phyloP scores from a whole-genome alignment of 1,284 basidiomycete species.

The Lignosus rhinocerotis region DNA sequence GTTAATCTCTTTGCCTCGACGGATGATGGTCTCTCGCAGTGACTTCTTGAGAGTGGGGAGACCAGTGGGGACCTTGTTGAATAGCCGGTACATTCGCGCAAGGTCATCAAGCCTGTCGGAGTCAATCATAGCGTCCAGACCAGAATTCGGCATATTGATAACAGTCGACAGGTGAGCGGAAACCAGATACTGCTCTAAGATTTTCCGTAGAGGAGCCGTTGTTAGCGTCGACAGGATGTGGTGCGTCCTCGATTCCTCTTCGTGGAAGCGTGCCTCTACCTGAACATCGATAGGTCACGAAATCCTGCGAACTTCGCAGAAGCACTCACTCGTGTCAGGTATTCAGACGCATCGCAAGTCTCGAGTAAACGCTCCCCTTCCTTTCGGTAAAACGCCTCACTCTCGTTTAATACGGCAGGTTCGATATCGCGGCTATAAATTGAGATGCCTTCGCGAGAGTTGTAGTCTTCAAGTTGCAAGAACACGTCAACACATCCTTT shows the following conservation, averaged over 20 bases:
- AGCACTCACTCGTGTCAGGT: constrained; percentile 70
- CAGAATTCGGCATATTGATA: constrained; percentile 82
- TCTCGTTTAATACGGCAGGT: constrained; percentile 79
- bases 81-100: constrained; percentile 80
- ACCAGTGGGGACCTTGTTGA: constrained; percentile 71
- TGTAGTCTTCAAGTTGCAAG: constrained; percentile 59
- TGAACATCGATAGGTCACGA: constrained; percentile 36
- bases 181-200: constrained; percentile 81
- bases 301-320: background rate
- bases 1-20: constrained; percentile 84
- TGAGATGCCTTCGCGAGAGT: constrained; percentile 45
- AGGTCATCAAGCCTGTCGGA: constrained; percentile 79
- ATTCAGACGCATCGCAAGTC: constrained; percentile 80
- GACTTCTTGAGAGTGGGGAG: constrained; percentile 66
- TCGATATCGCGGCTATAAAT: constrained; percentile 90
- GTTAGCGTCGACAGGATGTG: constrained; percentile 88
- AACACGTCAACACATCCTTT: constrained; percentile 91
- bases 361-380: constrained; percentile 78
- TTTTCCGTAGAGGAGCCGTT: constrained; percentile 64
- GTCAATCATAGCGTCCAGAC: constrained; percentile 89
- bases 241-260: constrained; percentile 86
- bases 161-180: constrained; percentile 76
- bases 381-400: constrained; percentile 75
- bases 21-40: constrained; percentile 75
- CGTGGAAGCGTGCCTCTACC: constrained; percentile 82